Evolutionary conservation across 805 yeast genomes (phyloP), one percentile per base, ranked within the genome.

Genomic region (Kluyveromyces wickerhamii): DNA sequence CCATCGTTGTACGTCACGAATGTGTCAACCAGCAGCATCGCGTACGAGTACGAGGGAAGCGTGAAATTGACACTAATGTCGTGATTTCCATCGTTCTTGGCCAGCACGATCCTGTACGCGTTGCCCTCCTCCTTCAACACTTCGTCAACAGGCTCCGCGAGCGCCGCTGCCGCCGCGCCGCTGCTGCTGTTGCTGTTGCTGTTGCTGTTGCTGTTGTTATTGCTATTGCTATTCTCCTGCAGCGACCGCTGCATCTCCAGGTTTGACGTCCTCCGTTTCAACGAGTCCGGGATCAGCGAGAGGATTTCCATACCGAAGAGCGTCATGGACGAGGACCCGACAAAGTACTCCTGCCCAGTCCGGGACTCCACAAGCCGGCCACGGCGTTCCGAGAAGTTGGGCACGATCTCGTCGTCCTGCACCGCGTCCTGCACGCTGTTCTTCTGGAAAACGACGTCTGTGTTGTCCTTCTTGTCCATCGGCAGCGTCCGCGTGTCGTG

Each of bases 281-380:
- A 36, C 26, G 48, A 48, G 27, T 56, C 53, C 11, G 76, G 69
- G 9, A 77, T 69, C 69, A 77, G 63, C 38, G 76, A 74, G 49
- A 79, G 85, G 36, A 82, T 79, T 43, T 82, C 89, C 37, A 82
- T 61, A 5, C 88, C 88, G 54, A 82, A 82, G 12, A 81, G 56
- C 0, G 92, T 81, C 88, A 82, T 81, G 1, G 89, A 80, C 0
- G 88, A 79, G 1, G 87, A 77, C 0, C 94, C 94, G 23, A 80
- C 83, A 49, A 80, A 82, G 24, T 80, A 71, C 38, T 74, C 69
- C 46, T 79, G 85, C 4, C 89, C 89, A 1, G 86, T 78, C 42
- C 85, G 65, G 0, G 87, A 78, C 45, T 79, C 79, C 2, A 82
- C 75, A 27, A 82, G 60, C 34, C 85, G 67, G 2, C 89, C 86